Evolutionary conservation across 441 rosid genomes (phyloP).

Genomic region (Breynia disticha): DNA sequence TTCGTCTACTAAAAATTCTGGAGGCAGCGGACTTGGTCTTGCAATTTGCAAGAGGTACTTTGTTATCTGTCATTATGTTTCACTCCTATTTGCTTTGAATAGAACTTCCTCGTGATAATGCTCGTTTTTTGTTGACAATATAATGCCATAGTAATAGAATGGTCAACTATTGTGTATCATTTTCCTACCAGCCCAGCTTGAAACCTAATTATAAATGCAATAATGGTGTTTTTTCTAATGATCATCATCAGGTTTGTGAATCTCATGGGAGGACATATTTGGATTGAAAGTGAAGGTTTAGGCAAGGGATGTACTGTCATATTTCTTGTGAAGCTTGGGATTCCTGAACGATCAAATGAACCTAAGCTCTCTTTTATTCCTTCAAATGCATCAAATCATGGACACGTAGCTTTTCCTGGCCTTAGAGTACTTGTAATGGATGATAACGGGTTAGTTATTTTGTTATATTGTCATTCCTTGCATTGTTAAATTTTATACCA

Average conservation of each 20-base stretch:
- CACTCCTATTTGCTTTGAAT: background rate
- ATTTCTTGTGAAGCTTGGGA: slow-evolving; percentile 68
- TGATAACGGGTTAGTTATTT: slow-evolving; percentile 61
- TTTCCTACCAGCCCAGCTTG: too few species aligned
- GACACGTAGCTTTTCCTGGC: slow-evolving; percentile 54
- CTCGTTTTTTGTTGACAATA: too few species aligned
- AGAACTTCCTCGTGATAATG: too few species aligned
- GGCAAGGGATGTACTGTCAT: slow-evolving; percentile 82
- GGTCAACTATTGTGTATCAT: too few species aligned
- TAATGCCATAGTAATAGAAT: too few species aligned
- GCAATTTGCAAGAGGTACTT: slow-evolving; percentile 94
- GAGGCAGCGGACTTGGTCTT: slow-evolving; percentile 96
- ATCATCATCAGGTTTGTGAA: slow-evolving; percentile 63
- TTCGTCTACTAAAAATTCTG: slow-evolving; percentile 48
- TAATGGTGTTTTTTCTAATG: slow-evolving; percentile 10
- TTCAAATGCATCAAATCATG: slow-evolving; percentile 32
- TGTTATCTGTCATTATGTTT: background rate
- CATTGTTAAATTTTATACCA: background rate
- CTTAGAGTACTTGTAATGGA: slow-evolving; percentile 93
- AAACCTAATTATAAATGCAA: background rate
- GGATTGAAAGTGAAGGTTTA: slow-evolving; percentile 93
- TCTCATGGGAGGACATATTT: slow-evolving; percentile 94
- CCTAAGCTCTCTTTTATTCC: slow-evolving; percentile 39
- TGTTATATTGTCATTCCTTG: slow-evolving; percentile 8
- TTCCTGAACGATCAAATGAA: slow-evolving; percentile 41